Evolutionary conservation across 257 asterid species (phyloP), one percentile per base, ranked within the genome.

Genomic region (Solanum tacnaense): DNA sequence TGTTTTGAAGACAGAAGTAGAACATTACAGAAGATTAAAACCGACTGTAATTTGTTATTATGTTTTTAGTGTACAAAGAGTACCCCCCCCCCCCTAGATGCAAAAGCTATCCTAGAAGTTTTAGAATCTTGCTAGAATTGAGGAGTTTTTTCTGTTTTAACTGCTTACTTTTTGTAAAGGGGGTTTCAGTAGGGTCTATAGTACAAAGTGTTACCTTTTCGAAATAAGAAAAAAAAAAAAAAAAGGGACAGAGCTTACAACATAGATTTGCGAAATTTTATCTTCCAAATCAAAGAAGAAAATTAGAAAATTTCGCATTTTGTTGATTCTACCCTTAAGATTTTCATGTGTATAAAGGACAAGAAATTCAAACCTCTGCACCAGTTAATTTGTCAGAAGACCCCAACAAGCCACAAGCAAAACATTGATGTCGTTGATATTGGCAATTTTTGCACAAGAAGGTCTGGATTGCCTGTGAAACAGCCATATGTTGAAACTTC

Each of bases 391-490:
- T 92, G 88, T 95, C 93, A 46, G 98, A 95, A 90, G 89, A 91
- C 27, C 98, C 97, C 91, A 94, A 88, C 89, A 44, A 86, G 85
- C 98, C 96, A 91, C 97, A 95, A 86, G 89, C 91, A 87, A 89
- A 94, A 91, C 98, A 94, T 83, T 94, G 97, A 88, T 95, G 98
- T 72, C 15, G 89, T 87, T 93, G 93, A 89, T 93, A 88, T 89
- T 89, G 90, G 89, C 98, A 95, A 86, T 95, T 95, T 87, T 88
- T 86, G 94, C 98, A 95, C 86, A 92, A 74, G 74, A 95, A 94
- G 88, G 90, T 87, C 86, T 68, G 93, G 74, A 92, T 93, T 75
- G 95, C 94, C 98, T 93, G 94, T 88, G 41, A 20, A 31, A 85
- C 71, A 84, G 46, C 56, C 75, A 60, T 25, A 72, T 35, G 56